phyloP scores from a whole-genome alignment of 208 protist genomes.

The Phytomonas francai region DNA sequence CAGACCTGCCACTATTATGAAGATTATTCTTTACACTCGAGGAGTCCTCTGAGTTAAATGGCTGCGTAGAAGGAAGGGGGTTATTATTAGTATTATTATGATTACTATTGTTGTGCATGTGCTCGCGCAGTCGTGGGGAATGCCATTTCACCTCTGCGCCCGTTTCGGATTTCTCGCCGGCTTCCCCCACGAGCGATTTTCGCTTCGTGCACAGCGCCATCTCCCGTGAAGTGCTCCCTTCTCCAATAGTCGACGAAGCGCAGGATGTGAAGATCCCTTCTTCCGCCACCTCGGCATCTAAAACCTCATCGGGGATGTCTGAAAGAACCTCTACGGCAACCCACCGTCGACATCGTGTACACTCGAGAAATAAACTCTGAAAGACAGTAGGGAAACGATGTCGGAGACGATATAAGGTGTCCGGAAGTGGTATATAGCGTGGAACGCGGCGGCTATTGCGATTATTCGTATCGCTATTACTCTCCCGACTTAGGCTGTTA shows the following conservation, averaged over 20 bases:
- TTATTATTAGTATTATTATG: background rate
- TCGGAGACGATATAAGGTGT: constrained; percentile 32
- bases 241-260: too few relatives aligned
- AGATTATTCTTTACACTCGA: constrained; percentile 1
- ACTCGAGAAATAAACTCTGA: constrained; percentile 57
- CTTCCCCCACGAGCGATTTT: too few relatives aligned
- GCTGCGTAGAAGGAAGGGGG: background rate
- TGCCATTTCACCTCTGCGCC: constrained; percentile 16
- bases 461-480: background rate
- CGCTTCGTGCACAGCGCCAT: constrained; percentile 9
- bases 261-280: too few relatives aligned
- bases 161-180: background rate
- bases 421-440: constrained; percentile 58
- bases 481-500: too few relatives aligned
- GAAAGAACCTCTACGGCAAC: constrained; percentile 38
- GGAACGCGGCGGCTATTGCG: too few relatives aligned
- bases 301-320: constrained; percentile 25
- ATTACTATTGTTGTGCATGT: background rate
- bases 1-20: background rate
- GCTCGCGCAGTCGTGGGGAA: constrained; percentile 19
- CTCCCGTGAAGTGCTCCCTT: background rate
- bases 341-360: constrained; percentile 69
- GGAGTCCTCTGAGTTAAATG: background rate
- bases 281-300: constrained; percentile 9
- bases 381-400: constrained; percentile 51